Evolutionary conservation across 805 yeast species (phyloP).

Genomic region (Ogataea polymorpha): DNA sequence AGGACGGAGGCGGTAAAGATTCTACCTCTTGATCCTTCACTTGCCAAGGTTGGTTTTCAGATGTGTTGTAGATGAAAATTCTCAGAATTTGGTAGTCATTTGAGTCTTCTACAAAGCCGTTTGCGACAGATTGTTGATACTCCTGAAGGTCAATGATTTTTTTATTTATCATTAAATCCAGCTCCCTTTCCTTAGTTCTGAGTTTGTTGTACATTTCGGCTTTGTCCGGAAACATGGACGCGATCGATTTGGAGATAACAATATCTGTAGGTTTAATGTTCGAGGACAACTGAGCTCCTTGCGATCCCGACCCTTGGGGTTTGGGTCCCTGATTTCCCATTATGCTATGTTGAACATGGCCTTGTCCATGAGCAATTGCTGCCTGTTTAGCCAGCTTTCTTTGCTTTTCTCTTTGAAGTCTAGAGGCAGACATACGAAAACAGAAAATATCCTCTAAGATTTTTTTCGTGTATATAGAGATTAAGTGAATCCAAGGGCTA

Average conservation of each 20-base stretch:
- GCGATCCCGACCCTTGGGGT: conserved; percentile 15
- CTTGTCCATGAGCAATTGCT: conserved; percentile 15
- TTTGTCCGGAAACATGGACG: conserved; percentile 38
- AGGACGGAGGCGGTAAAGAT: conserved; percentile 40
- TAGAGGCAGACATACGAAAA: conserved; percentile 13
- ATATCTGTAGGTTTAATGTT: conserved; percentile 37
- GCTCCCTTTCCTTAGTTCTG: conserved; percentile 73
- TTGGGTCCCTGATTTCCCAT: conserved; percentile 14
- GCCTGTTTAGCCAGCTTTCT: conserved; percentile 16
- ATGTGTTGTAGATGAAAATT: conserved; percentile 75
- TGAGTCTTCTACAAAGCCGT: conserved; percentile 37
- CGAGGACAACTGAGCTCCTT: conserved; percentile 22
- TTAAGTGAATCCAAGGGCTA: conserved; percentile 11
- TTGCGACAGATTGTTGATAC: conserved; percentile 44
- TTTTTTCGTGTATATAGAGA: conserved; percentile 5
- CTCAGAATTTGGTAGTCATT: conserved; percentile 63
- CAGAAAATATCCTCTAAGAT: not conserved
- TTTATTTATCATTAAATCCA: conserved; percentile 79
- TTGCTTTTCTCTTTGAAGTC: conserved; percentile 22
- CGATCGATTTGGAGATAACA: conserved; percentile 30
- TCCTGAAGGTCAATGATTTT: conserved; percentile 86
- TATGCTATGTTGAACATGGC: conserved; percentile 11
- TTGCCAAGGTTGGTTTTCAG: conserved; percentile 92
- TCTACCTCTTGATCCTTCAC: conserved; percentile 16
- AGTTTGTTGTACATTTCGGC: conserved; percentile 69